Percentiles rank a stretch among this genome's conserved stretches.
These are phyloP conservation scores for Ophiostoma himal-ulmi DNA, from an alignment of 2,329 filamentous ascomycete genomes.

Conservation along the genomic window DNA sequence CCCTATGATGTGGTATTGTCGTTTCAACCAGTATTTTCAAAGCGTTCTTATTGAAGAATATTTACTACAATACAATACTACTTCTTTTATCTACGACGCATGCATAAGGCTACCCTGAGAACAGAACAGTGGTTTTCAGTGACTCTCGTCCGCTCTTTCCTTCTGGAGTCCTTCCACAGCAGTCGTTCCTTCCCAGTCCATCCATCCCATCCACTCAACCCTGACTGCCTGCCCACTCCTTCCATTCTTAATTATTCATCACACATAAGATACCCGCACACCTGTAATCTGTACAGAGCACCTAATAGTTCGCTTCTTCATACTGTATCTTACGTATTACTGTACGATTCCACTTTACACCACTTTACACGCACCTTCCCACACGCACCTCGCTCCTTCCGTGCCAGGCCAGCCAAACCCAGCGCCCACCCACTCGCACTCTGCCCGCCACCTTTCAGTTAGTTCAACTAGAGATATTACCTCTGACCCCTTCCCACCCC, in stretches of 20 bases:
- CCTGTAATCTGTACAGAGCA: background rate
- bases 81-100: no score
- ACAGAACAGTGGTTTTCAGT: background rate
- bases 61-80: no score
- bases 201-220: background rate
- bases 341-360: background rate
- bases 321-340: background rate
- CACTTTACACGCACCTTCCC: background rate
- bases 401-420: background rate
- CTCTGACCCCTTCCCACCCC: slow-evolving; percentile 19
- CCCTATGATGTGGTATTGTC: background rate
- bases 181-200: background rate
- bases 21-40: background rate
- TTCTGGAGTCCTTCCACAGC: background rate
- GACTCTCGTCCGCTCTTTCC: background rate
- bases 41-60: background rate
- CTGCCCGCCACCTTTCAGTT: slow-evolving; percentile 6
- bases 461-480: background rate
- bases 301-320: no score
- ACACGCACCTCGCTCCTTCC: slow-evolving; percentile 12
- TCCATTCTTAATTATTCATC: background rate
- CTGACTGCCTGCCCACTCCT: background rate
- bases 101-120: no score
- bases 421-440: background rate
- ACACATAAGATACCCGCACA: background rate